Evolutionary conservation across 176 grass and related monocot genomes (phyloP).

Genomic region (Cenchrus purpureus): DNA sequence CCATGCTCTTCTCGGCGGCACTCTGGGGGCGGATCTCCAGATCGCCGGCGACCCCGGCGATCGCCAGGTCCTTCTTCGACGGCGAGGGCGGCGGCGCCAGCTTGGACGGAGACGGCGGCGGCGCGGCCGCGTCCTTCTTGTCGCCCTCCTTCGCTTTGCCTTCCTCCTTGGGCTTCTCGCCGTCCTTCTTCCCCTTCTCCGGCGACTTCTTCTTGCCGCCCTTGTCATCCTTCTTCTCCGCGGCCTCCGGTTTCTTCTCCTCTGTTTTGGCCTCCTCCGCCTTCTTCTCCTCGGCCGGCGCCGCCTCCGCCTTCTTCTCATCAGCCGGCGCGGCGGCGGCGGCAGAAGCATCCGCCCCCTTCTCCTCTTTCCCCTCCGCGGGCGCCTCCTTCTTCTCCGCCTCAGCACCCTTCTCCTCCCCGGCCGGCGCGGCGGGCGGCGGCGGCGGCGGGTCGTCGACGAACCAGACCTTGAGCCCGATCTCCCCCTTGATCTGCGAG

Average conservation of each 20-base stretch:
- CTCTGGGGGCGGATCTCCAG: constrained; percentile 70
- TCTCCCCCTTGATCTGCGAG: constrained; percentile 97
- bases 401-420: constrained; percentile 16
- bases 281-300: constrained; percentile 58
- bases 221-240: constrained; percentile 50
- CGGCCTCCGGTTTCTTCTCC: constrained; percentile 51
- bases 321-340: constrained; percentile 18
- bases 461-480: constrained; percentile 83
- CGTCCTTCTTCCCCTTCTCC: constrained; percentile 67
- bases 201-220: constrained; percentile 55
- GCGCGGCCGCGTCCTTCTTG: constrained; percentile 37
- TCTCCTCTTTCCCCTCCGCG: constrained; percentile 34
- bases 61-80: constrained; percentile 57
- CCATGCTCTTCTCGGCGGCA: constrained; percentile 56
- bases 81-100: constrained; percentile 50
- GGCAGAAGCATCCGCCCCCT: constrained; percentile 11
- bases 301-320: constrained; percentile 44
- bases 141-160: constrained; percentile 50
- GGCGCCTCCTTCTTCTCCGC: constrained; percentile 32
- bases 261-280: constrained; percentile 51
- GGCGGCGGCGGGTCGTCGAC: constrained; percentile 62
- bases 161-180: constrained; percentile 56
- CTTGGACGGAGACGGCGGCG: constrained; percentile 44
- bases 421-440: neutral
- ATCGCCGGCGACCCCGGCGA: constrained; percentile 53